Conservation (phyloP, 495 filamentous ascomycete species). For the Aspergillus hancockii region DNA sequence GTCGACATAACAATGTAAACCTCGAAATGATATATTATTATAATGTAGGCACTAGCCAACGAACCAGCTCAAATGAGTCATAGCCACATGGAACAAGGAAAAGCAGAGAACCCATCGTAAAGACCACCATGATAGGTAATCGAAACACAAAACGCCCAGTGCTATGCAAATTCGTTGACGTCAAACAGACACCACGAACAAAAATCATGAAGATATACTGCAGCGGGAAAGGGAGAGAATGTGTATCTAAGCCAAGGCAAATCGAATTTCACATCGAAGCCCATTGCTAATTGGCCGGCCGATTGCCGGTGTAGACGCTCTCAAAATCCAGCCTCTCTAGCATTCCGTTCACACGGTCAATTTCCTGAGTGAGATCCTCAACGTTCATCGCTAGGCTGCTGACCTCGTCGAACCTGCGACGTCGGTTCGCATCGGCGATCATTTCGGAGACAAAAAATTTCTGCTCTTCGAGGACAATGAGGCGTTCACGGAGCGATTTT, state of each 20-base stretch:
- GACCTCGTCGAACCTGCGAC: conserved; percentile 88
- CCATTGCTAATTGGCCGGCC: conserved; percentile 14
- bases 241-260: not conserved
- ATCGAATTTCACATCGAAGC: not conserved
- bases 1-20: not conserved
- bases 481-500: conserved; percentile 75
- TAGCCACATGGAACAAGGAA: not conserved
- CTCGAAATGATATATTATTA: not conserved
- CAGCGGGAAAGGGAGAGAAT: not conserved
- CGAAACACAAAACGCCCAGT: conserved; percentile 14
- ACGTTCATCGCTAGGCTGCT: conserved; percentile 75
- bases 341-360: conserved; percentile 63
- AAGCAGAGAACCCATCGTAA: not conserved
- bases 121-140: not conserved
- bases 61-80: not conserved
- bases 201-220: not conserved
- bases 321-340: conserved; percentile 53
- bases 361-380: conserved; percentile 82
- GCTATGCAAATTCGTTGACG: conserved; percentile 17
- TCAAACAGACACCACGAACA: conserved; percentile 13
- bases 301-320: conserved; percentile 45
- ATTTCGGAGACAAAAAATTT: conserved; percentile 88
- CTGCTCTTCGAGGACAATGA: conserved; percentile 94
- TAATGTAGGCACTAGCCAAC: not conserved
- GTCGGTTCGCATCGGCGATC: conserved; percentile 77